Base-by-base conservation (phyloP, 148 eudicot species). In the Camellia japonica region DNA sequence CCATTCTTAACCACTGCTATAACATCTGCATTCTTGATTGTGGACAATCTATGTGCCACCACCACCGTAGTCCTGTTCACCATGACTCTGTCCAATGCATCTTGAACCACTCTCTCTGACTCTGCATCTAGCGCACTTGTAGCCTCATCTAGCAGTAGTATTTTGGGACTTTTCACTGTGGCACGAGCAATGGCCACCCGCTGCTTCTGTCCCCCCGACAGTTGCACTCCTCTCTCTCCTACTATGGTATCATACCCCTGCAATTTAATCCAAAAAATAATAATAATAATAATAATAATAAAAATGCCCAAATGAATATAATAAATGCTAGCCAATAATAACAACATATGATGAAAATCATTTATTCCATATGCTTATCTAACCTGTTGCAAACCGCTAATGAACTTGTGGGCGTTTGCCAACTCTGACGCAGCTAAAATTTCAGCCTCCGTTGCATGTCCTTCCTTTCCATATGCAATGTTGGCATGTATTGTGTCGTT, bases 381-480 rank as follows among this genome's bases (percentile, higher is more conserved):
- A 30, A 68, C 72, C 72, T 68, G 51, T 68, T 70, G 54, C 30
- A 70, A 70, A 2, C 54, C 55, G 73, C 73, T 43, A 16, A 70
- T 70, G 55, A 70, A 70, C 73, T 70, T 47, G 73, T 43, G 55
- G 41, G 73, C 73, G 46, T 70, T 70, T 70, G 73, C 73, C 20
- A 47, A n/a, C 73, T 70, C 55, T 16, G 73, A 44, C 46, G 73
- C 73, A 16, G 52, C 54, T 46, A 44, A 46, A 7, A 70, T 70
- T n/a, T 70, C 73, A 5, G 55, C 73, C 55, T 70, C 73, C 20
- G 55, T 70, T 70, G 73, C 73, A 70, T 43, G 7, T 5, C 73
- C 71, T 10, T 7, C 71, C n/a, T 41, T 67, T 15, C 47, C 71
- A 13, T 67, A 67, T 11, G 71, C 71, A 67, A 67, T 67, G 47